Evolutionary conservation across 2,329 filamentous ascomycete genomes (phyloP).

Genomic region (Calycina marina): DNA sequence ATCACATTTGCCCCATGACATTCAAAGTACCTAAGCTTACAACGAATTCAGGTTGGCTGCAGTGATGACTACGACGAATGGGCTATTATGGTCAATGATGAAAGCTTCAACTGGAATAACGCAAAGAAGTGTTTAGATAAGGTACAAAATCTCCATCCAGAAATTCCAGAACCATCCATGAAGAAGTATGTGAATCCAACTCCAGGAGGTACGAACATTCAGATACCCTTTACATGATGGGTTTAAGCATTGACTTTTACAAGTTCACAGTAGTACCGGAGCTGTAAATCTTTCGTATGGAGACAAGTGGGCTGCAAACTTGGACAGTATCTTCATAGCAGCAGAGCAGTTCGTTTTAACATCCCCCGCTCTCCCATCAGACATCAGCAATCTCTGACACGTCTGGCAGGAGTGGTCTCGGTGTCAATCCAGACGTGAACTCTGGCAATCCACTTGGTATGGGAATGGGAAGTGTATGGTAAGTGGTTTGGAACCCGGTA

Average conservation of each 20-base stretch:
- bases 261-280: slow-evolving; percentile 3
- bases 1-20: no score
- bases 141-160: slow-evolving; percentile 38
- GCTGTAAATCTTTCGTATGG: slow-evolving; percentile 23
- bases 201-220: neutral
- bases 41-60: slow-evolving; percentile 38
- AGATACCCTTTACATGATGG: no score
- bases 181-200: slow-evolving; percentile 3
- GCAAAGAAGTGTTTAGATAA: slow-evolving; percentile 34
- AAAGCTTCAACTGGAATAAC: slow-evolving; percentile 38
- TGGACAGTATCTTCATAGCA: slow-evolving; percentile 28
- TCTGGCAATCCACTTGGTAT: slow-evolving; percentile 43
- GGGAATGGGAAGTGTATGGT: slow-evolving; percentile 28
- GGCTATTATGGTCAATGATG: slow-evolving; percentile 39
- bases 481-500: no score
- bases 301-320: slow-evolving; percentile 31
- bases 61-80: slow-evolving; percentile 47
- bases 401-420: no score
- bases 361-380: no score
- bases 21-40: no score
- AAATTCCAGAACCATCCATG: neutral
- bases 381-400: no score
- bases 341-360: no score
- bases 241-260: no score
- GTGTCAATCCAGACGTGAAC: slow-evolving; percentile 39